Base-by-base conservation (phyloP, 2,329 filamentous ascomycete species). In the Thielaviopsis ethacetica region DNA sequence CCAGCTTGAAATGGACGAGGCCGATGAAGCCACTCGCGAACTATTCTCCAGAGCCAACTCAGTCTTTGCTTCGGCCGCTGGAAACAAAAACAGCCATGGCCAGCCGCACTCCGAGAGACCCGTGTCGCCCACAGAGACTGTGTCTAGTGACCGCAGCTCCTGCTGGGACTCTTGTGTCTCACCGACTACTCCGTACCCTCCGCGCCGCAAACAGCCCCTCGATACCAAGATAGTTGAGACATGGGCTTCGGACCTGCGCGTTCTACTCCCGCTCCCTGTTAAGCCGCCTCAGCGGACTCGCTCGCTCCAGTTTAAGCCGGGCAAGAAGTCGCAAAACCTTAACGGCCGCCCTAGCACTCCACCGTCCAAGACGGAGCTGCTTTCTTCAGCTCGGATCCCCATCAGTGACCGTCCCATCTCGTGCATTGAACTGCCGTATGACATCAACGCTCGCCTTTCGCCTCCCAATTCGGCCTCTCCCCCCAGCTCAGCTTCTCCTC, bases 71-170 rank as follows among this genome's bases (percentile, higher is more conserved):
- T 44, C 30, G n/a, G 50, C 27, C 17, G 15, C 34, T 19, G 27
- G 19, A 24, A 34, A 53, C 21, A 58, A 17, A 49, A 49, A 49
- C n/a, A 49, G n/a, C 44, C n/a, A 49, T 6, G 10, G 7, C 56
- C 52, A 52, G n/a, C 58, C 47, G 12, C 44, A 26, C 24, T 22
- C 53, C 15, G 59, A 61, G 15, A 53, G 59, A 49, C 59, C 59
- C 12, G 38, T 61, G 30, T 61, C 59, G 26, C 59, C 56, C 3
- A 61, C 59, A n/a, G 59, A 61, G 53, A 61, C 59, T 61, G 59
- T 61, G 59, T 59, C 59, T 61, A 61, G 59, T 61, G 59, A 59
- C 54, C 56, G 49, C 57, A 61, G 59, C 56, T 61, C 56, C 9
- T 58, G 59, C 34, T 53, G 56, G 27, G 59, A 61, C 34, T 61